Base-by-base conservation (phyloP, 2,329 filamentous ascomycete species). In the Knufia petricola region DNA sequence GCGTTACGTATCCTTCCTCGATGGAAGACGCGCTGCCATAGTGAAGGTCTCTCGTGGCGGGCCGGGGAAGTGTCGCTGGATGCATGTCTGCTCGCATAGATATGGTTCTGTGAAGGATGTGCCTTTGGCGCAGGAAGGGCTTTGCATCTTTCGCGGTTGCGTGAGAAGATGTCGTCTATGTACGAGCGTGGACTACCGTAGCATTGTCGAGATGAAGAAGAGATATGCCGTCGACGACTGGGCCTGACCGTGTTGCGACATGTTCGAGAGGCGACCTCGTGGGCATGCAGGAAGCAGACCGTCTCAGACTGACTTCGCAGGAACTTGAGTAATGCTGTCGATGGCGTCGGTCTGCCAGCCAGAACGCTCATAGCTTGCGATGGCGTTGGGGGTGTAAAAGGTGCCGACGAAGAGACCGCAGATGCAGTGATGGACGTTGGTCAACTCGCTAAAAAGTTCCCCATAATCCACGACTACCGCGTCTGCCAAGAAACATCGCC, bases 291-390 rank as follows among this genome's bases (percentile, higher is more conserved):
- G 40, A 21, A 30, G 34, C 37, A 30, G 32, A 23, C 21, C 17
- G 30, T 17, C 23, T 44, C 9, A 55, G 84, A 79, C 64, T 89
- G 85, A 47, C 73, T 77, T 56, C 79, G 81, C 54, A 92, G 73
- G 64, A 86, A 90, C 57, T 80, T 81, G 54, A 92, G 72, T 17
- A 90, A 76, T 37, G 66, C 66, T 49, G 66, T 62, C 46, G 77
- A 80, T 41, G 77, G 77, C 55, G 65, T 69, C 48, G 61, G 56
- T 21, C 48, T 39, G 49, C 55, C 20, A 45, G 40, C 2, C 13
- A 41, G 15, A 20, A 31, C 21, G 15, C 32, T 46, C 44, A 46
- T 46, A 20, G 44, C 41, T 44, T 28, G 26, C 12, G 26, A 28
- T 28, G 26, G 26, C 26, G 12, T n/a, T n/a, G n/a, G n/a, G n/a